These are phyloP conservation scores for Excoecaria agallocha DNA, from an alignment of 345 rosid genomes.

Conservation along the genomic window DNA sequence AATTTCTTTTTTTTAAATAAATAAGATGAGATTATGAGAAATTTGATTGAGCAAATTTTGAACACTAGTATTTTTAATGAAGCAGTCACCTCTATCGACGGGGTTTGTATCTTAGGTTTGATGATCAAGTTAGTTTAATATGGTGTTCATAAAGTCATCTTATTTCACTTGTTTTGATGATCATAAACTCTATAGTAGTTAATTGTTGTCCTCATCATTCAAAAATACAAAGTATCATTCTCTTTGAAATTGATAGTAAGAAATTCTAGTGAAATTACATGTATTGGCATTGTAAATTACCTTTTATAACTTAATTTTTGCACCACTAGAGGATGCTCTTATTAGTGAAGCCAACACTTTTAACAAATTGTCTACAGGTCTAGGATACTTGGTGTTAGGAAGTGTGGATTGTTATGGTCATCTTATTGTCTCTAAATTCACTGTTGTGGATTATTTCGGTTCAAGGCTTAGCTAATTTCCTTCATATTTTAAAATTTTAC, in stretches of 20 bases:
- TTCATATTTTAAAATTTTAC: neutral
- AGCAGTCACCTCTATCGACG: neutral
- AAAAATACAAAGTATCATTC: constrained; percentile 58
- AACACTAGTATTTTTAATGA: neutral
- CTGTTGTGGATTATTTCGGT: neutral
- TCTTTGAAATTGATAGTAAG: constrained; percentile 51
- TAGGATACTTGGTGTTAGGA: constrained; percentile 50
- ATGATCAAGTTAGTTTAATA: neutral
- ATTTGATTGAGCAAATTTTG: neutral
- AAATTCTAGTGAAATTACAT: neutral
- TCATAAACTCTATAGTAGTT: constrained; percentile 36
- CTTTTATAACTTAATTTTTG: too few species aligned
- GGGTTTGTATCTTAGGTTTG: neutral
- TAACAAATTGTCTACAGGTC: constrained; percentile 31
- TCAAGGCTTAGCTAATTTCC: neutral
- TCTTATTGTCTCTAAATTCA: constrained; percentile 56
- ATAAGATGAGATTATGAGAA: neutral
- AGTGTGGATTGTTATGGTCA: constrained; percentile 69
- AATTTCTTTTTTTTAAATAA: neutral
- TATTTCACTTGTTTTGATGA: constrained; percentile 23
- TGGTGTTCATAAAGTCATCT: neutral
- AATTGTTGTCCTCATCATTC: constrained; percentile 65
- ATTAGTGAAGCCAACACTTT: constrained; percentile 3
- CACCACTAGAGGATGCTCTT: neutral
- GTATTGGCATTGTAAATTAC: neutral